These are phyloP conservation scores for Barnettozyma hawaiiensis DNA, from an alignment of 1,139 yeast genomes.

Conservation along the genomic window DNA sequence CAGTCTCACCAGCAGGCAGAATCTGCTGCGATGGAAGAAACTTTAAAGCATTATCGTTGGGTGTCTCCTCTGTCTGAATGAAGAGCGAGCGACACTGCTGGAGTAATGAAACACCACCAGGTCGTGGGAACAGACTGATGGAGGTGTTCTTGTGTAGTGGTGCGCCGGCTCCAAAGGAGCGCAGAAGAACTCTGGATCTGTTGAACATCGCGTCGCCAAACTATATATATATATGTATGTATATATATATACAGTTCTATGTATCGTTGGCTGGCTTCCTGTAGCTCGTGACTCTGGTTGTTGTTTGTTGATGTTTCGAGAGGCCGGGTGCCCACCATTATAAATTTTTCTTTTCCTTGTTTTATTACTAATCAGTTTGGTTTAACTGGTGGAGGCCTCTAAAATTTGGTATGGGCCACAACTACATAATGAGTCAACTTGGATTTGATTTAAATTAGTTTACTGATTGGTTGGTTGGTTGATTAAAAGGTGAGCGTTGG, in stretches of 20 bases:
- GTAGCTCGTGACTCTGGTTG: not conserved
- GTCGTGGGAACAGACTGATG: not conserved
- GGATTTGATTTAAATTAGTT: too few species aligned
- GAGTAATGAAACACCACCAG: too few species aligned
- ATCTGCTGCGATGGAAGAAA: slow-evolving; percentile 69
- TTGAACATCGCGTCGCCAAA: not conserved
- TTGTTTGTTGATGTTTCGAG: not conserved
- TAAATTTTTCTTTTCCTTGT: not conserved
- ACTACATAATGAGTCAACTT: not conserved
- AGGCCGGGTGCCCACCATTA: too few species aligned
- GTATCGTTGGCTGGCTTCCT: too few species aligned
- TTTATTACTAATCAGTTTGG: not conserved
- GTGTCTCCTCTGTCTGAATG: slow-evolving; percentile 68
- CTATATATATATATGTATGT: not conserved
- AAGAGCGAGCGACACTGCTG: slow-evolving; percentile 14
- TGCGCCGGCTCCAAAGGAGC: not conserved
- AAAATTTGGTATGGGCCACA: not conserved
- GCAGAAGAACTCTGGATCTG: slow-evolving; percentile 1
- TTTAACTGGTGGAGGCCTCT: not conserved
- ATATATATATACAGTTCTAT: too few species aligned
- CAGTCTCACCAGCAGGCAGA: slow-evolving; percentile 43
- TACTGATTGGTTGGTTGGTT: too few species aligned
- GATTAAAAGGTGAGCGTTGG: too few species aligned
- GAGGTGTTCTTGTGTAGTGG: not conserved
- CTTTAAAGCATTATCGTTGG: slow-evolving; percentile 88